Conservation (phyloP, 2,329 filamentous ascomycete species). For the Pleoardoris graminearum region DNA sequence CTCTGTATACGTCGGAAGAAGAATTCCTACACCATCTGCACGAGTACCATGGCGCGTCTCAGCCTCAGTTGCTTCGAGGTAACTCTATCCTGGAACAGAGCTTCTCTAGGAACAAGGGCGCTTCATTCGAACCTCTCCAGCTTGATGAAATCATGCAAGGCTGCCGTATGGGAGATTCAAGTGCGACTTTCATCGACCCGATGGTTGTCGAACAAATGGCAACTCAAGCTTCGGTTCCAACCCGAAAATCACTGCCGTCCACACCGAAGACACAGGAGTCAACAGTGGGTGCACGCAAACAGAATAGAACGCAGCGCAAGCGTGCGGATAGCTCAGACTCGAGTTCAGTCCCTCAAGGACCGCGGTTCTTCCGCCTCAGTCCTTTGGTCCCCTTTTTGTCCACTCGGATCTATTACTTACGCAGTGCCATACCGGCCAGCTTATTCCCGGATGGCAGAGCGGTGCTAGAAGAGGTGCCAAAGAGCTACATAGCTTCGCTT, state of each 20-base stretch:
- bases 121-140: conserved; percentile 41
- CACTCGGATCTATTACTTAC: conserved; percentile 40
- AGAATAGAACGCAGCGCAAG: conserved; percentile 23
- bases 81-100: conserved; percentile 38
- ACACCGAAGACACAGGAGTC: conserved; percentile 19
- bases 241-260: conserved; percentile 14
- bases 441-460: conserved; percentile 28
- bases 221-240: conserved; percentile 6
- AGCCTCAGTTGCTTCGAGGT: conserved; percentile 29
- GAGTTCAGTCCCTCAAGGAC: conserved; percentile 22
- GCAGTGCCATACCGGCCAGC: conserved; percentile 22
- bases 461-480: conserved; percentile 35
- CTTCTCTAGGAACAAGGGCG: conserved; percentile 41
- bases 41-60: conserved; percentile 37
- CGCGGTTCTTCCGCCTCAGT: conserved; percentile 40
- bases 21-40: conserved; percentile 42
- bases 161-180: conserved; percentile 29
- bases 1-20: conserved; percentile 38
- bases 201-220: conserved; percentile 20
- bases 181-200: conserved; percentile 30
- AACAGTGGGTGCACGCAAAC: neutral
- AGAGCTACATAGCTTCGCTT: conserved; percentile 35
- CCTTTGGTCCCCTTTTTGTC: conserved; percentile 36
- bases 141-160: conserved; percentile 40
- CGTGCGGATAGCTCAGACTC: conserved; percentile 21